Percentiles rank a stretch among this genome's conserved stretches.
Evolutionary conservation across 257 asterid species (phyloP).

Genomic region (Marsdenia floribunda): DNA sequence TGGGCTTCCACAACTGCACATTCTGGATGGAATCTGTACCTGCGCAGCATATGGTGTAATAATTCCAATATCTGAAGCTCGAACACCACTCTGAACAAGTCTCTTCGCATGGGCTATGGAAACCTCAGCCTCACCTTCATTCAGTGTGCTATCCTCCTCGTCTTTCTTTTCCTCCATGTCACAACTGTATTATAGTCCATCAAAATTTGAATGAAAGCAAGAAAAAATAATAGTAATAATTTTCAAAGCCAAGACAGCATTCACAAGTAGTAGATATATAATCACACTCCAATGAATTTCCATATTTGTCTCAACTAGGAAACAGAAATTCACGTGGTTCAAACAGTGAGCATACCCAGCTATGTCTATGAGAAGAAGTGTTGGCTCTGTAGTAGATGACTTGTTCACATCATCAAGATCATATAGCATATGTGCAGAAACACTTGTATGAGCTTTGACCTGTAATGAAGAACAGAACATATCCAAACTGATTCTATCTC

Average conservation of each 20-base stretch:
- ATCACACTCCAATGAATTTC: background rate
- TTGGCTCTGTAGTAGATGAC: conserved; percentile 72
- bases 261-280: background rate
- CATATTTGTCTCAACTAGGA: conserved; percentile 1
- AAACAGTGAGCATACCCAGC: conserved; percentile 54
- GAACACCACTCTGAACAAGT: conserved; percentile 81
- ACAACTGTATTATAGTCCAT: conserved; percentile 44
- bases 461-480: conserved; percentile 22
- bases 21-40: conserved; percentile 31
- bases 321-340: conserved; percentile 3
- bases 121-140: conserved; percentile 92
- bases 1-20: conserved; percentile 7
- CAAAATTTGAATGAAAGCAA: background rate
- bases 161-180: conserved; percentile 99
- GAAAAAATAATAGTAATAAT: background rate
- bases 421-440: conserved; percentile 64
- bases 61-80: conserved; percentile 74
- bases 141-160: conserved; percentile 87
- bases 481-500: conserved; percentile 2
- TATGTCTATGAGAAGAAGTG: conserved; percentile 85
- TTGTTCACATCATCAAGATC: conserved; percentile 75
- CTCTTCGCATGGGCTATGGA: conserved; percentile 86
- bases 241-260: background rate
- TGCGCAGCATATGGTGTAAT: conserved; percentile 96
- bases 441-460: conserved; percentile 91